Evolutionary conservation across 768 basidiomycete genomes (phyloP).

Genomic region (Mycena rosella): DNA sequence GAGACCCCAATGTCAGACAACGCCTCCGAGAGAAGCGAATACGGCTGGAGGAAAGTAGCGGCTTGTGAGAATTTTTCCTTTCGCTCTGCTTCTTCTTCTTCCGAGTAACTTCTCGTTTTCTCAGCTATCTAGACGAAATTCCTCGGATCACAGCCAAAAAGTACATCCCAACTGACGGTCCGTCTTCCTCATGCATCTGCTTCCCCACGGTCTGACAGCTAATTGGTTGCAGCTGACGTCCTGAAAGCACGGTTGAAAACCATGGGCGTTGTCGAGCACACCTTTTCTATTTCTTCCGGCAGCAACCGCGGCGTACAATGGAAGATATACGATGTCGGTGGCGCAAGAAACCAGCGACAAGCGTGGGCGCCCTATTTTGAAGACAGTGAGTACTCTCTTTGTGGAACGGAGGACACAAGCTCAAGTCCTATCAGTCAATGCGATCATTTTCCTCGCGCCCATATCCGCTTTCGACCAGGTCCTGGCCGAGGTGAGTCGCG

Average conservation of each 20-base stretch:
- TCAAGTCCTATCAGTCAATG: constrained; percentile 67
- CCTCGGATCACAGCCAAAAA: constrained; percentile 82
- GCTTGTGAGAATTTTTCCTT: constrained; percentile 72
- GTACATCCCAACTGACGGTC: constrained; percentile 85
- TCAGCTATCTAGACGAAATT: constrained; percentile 86
- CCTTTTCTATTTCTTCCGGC: constrained; percentile 74
- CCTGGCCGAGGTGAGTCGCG: constrained; percentile 71
- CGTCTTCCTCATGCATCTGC: constrained; percentile 41
- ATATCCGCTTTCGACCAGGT: constrained; percentile 92
- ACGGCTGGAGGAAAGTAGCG: constrained; percentile 85
- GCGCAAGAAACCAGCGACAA: constrained; percentile 82
- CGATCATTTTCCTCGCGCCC: constrained; percentile 90
- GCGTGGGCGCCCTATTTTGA: constrained; percentile 94
- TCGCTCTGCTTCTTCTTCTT: constrained; percentile 31
- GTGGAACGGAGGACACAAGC: constrained; percentile 12
- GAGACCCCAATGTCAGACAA: constrained; percentile 74
- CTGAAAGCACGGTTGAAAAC: constrained; percentile 88
- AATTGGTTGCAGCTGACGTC: constrained; percentile 69
- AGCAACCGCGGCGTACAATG: constrained; percentile 73
- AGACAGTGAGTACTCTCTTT: constrained; percentile 65
- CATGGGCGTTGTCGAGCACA: constrained; percentile 83
- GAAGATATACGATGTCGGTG: constrained; percentile 91
- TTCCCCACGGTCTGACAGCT: constrained; percentile 32
- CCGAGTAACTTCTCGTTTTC: constrained; percentile 30
- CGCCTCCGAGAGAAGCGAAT: constrained; percentile 74